Base-by-base conservation (phyloP, 2,329 filamentous ascomycete genomes). In the Diaporthe destruens region DNA sequence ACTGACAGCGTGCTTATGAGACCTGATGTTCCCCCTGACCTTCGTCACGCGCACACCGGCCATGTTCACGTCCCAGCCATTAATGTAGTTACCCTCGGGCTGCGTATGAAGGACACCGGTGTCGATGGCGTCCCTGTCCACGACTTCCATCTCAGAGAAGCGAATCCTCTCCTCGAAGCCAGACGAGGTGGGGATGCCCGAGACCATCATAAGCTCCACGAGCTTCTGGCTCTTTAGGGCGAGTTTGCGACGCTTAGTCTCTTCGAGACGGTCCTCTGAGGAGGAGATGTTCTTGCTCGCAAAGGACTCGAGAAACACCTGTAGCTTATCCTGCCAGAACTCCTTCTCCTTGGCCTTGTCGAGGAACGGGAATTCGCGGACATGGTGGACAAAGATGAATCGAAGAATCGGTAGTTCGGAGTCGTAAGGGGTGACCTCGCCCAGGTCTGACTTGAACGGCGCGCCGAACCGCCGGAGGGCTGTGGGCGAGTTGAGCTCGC, bases 121-220 rank as follows among this genome's bases (percentile, higher is more conserved):
- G 73, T 98, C 95, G 79, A 98, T 97, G 55, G 96, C 95, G 70
- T 94, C 93, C 75, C 94, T 90, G 79, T 99, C 96, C 36, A 99
- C 94, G 32, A 98, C 95, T 80, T 99, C 96, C 84, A 99, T 93
- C 83, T 99, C 96, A 1, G 95, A 94, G 81, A 99, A 99, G 66
- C 95, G 91, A 79, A 99, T 98, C 72, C 96, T 91, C 85, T 99
- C 96, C 83, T 99, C 96, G 80, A 98, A 99, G 2, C 96, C 96
- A 6, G 95, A 98, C 5, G 96, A 95, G 0, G 96, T 99, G 44
- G 94, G 94, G 72, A 99, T 93, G 49, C 96, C 96, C 9, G 96
- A 98, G 11, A 99, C 96, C 95, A 99, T 98, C 96, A 99, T 99
- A 74, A 99, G 87, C 86, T 99, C 96, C 14, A 99, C 94, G 72